phyloP scores from a whole-genome alignment of 768 basidiomycete species.

The Fomitopsis serialis region DNA sequence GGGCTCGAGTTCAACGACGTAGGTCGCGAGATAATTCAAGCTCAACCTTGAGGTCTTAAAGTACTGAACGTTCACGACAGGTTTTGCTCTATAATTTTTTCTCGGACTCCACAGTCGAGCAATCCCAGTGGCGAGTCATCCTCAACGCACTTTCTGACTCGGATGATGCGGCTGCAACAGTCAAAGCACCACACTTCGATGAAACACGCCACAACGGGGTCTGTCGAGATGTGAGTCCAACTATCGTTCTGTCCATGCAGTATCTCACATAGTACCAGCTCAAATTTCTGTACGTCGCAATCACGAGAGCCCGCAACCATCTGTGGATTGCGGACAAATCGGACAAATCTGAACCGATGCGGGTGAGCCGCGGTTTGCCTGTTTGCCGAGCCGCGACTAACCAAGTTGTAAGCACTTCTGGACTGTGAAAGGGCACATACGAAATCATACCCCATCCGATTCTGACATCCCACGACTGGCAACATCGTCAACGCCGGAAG shows the following conservation, averaged over 20 bases:
- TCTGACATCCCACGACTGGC: constrained; percentile 50
- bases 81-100: constrained; percentile 76
- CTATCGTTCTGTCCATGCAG: not conserved
- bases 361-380: constrained; percentile 27
- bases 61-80: constrained; percentile 26
- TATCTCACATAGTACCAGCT: constrained; percentile 31
- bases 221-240: constrained; percentile 46
- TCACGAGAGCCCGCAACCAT: constrained; percentile 64
- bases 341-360: constrained; percentile 50
- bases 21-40: not conserved
- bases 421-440: constrained; percentile 39
- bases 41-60: not conserved
- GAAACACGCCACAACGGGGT: constrained; percentile 45
- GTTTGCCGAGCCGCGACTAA: too few species aligned
- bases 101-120: constrained; percentile 48
- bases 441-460: constrained; percentile 38
- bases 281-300: constrained; percentile 65
- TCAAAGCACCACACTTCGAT: constrained; percentile 43
- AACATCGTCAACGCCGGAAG: constrained; percentile 41
- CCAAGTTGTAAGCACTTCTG: constrained; percentile 39
- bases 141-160: constrained; percentile 37
- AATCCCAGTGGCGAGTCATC: constrained; percentile 56
- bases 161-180: constrained; percentile 8
- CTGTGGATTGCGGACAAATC: constrained; percentile 68
- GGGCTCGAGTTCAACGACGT: constrained; percentile 67